Base-by-base conservation (phyloP, 805 yeast genomes). In the Saccharomycopsis microspora region DNA sequence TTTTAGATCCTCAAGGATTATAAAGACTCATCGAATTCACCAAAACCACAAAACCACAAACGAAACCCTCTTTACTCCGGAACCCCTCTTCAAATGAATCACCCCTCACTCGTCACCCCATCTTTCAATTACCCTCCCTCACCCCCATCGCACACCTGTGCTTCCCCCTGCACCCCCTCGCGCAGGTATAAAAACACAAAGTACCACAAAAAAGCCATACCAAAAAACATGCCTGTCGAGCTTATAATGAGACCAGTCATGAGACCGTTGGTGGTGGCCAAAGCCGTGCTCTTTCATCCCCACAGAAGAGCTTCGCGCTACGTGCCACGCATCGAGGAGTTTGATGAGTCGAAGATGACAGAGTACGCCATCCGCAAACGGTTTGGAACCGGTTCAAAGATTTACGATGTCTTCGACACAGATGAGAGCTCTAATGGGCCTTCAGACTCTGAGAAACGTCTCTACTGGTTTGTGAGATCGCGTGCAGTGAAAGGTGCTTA, bases 401-500 rank as follows among this genome's bases (percentile, higher is more conserved):
- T 69, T 3, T 73, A 70, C 55, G 77, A 75, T 52, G 84, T 78
- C 7, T 76, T 64, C 55, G 71, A 70, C 50, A 67, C 74, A n/a
- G 56, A 65, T 31, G 60, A 61, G 11, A 69, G 67, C 28, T 59
- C 57, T 7, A 51, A 63, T 5, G 62, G 64, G 3, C 65, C 73
- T 19, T 56, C 61, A 3, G 70, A 74, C 43, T 67, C 71, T n/a
- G 60, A 62, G 10, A 63, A 73, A 41, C 62, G 73, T 32, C 54
- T 75, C 11, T 76, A 71, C 56, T 72, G 76, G 71, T 73, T 75
- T 64, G 69, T 67, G 10, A 67, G 83, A 54, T 77, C 83, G n/a
- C 67, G 82, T 52, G 80, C 82, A 3, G 82, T 78, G 44, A 78
- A 77, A 60, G 82, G 84, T 44, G 79, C 81, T 1, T 78, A 76